phyloP scores from a whole-genome alignment of 83 land plant species.

The Picea engelmannii region DNA sequence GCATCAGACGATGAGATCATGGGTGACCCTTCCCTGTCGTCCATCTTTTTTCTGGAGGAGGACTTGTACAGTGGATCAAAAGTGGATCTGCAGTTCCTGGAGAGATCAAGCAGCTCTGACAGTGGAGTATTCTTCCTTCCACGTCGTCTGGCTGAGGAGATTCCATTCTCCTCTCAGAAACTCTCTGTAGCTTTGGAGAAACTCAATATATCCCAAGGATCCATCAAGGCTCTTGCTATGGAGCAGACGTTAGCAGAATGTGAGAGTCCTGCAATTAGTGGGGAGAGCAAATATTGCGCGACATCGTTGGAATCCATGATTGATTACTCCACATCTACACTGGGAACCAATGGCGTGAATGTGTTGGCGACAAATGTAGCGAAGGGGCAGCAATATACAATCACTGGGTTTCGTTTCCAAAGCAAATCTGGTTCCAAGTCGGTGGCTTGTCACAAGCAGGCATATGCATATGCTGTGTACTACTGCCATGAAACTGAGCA shows the following conservation, averaged over 20 bases:
- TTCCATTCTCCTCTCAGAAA: conserved; percentile 42
- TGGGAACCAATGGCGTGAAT: conserved; percentile 30
- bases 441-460: conserved; percentile 33
- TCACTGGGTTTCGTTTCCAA: conserved; percentile 7
- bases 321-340: conserved; percentile 36
- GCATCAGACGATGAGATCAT: conserved; percentile 41
- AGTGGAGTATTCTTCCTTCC: conserved; percentile 22
- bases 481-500: conserved; percentile 31
- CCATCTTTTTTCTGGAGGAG: conserved; percentile 55
- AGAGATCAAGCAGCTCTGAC: conserved; percentile 13
- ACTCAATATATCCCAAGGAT: conserved; percentile 28
- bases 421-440: not conserved
- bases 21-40: conserved; percentile 35
- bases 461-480: conserved; percentile 36
- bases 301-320: conserved; percentile 51
- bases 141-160: conserved; percentile 25
- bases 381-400: conserved; percentile 21
- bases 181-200: conserved; percentile 22
- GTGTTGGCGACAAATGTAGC: conserved; percentile 22
- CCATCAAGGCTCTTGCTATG: conserved; percentile 26
- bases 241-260: conserved; percentile 40
- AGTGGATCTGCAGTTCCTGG: conserved; percentile 46
- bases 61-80: conserved; percentile 29
- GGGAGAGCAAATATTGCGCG: conserved; percentile 37
- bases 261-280: conserved; percentile 28